phyloP scores from a whole-genome alignment of 2,329 filamentous ascomycete species.

The Exserohilum turcica region DNA sequence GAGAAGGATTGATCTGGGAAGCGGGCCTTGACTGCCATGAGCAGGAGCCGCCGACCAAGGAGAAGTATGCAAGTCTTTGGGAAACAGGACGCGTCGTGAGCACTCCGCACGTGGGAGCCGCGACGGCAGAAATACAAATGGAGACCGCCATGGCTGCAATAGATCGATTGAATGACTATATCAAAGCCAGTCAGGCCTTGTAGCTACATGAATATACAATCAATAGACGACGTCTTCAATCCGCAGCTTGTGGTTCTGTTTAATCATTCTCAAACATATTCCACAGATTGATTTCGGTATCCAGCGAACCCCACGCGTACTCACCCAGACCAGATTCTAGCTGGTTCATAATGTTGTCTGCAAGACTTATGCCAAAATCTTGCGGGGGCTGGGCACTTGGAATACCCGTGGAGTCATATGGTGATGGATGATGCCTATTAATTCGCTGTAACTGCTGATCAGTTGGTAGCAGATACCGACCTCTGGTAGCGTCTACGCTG shows the following conservation, averaged over 20 bases:
- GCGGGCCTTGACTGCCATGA: slow-evolving; percentile 58
- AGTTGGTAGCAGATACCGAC: too few relatives aligned
- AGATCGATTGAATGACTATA: slow-evolving; percentile 28
- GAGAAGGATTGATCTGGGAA: slow-evolving; percentile 50
- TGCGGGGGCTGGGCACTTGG: neutral
- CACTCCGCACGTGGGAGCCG: slow-evolving; percentile 58
- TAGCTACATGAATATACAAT: too few relatives aligned
- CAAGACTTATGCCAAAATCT: slow-evolving; percentile 12
- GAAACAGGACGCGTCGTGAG: slow-evolving; percentile 54
- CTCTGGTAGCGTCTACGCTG: too few relatives aligned
- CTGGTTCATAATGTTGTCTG: slow-evolving; percentile 24
- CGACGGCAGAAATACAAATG: slow-evolving; percentile 49
- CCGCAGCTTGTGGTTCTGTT: too few relatives aligned
- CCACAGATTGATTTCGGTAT: slow-evolving; percentile 12
- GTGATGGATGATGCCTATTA: neutral
- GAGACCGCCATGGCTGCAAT: slow-evolving; percentile 46
- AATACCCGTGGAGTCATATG: neutral
- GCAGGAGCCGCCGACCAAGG: slow-evolving; percentile 52
- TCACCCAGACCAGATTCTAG: slow-evolving; percentile 42
- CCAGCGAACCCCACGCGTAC: slow-evolving; percentile 38
- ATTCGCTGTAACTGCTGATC: too few relatives aligned
- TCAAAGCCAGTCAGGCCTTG: neutral
- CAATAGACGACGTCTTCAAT: too few relatives aligned
- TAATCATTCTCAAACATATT: neutral
- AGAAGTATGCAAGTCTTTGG: slow-evolving; percentile 48